Base-by-base conservation (phyloP, 2,329 filamentous ascomycete species). In the Botrytis galanthina region DNA sequence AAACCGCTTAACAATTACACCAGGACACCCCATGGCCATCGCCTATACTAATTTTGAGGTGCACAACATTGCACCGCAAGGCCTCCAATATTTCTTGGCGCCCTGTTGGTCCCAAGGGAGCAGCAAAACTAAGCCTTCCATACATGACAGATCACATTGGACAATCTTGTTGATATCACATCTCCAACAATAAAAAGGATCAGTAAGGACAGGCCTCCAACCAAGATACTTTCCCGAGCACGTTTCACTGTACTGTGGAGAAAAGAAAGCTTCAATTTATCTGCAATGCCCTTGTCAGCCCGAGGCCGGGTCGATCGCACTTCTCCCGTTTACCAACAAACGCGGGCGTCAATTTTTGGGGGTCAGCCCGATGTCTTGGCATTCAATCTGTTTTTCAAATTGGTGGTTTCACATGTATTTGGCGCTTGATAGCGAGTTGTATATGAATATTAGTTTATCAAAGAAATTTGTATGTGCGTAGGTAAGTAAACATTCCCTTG, bases 281-380 rank as follows among this genome's bases (percentile, higher is more conserved):
- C 12, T 48, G 63, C 44, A 66, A 66, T 48, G 29, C 12, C 63
- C 29, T 37, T 37, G 63, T 48, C 29, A 66, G 42, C 62, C 37
- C 37, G 14, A 42, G 39, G 26, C 39, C 37, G n/a, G 32, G 61
- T 63, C n/a, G 61, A 64, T 64, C 61, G 63, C 64, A 61, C n/a
- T 64, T 59, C 67, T 72, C n/a, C 62, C 44, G 67, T 37, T 16
- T 59, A 51, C 20, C 51, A 62, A 57, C 51, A 61, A 51, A 32
- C 54, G 63, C 64, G 46, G 46, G 46, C 64, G 64, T 51, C 46
- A 51, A 39, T 64, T 39, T 62, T 67, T 73, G 64, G 26, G 35
- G 46, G 35, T 54, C 48, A 37, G 39, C 37, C 8, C 20, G 9
- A 22, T 57, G 18, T 67, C 64, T 67, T 54, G 64, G 64, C 64